Conservation (phyloP, 2,329 filamentous ascomycete species). For the Penicillium glabrum region DNA sequence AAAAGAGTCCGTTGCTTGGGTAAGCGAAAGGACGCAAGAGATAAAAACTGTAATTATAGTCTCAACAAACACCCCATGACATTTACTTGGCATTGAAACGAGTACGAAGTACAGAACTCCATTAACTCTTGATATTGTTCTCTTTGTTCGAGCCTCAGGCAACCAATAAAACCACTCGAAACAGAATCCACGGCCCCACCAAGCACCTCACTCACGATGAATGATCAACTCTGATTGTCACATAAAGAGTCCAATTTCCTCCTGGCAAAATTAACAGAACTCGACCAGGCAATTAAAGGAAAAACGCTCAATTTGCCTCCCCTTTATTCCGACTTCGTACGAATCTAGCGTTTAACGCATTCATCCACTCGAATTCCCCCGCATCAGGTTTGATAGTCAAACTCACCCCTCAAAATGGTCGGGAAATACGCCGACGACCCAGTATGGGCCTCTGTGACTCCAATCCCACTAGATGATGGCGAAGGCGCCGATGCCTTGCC, state of each 20-base stretch:
- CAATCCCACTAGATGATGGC: conserved; percentile 81
- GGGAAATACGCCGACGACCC: conserved; percentile 64
- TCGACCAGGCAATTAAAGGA: neutral
- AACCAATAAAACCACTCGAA: neutral
- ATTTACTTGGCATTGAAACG: neutral
- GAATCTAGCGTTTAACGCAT: neutral
- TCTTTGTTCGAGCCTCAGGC: conserved; percentile 33
- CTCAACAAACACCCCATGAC: too few relatives aligned
- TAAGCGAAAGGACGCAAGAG: conserved; percentile 15
- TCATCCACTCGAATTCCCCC: neutral
- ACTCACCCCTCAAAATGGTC: conserved; percentile 22
- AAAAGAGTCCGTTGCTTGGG: conserved; percentile 30
- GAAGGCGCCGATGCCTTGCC: conserved; percentile 56
- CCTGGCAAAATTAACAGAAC: neutral
- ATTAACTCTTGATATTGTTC: conserved; percentile 11
- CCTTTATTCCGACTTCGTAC: neutral
- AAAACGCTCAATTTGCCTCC: too few relatives aligned
- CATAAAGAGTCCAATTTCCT: neutral
- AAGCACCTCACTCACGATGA: conserved; percentile 4
- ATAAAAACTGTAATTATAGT: too few relatives aligned
- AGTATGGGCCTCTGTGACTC: conserved; percentile 79
- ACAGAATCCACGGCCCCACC: conserved; percentile 19
- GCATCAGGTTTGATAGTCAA: conserved; percentile 12
- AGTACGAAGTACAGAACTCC: neutral
- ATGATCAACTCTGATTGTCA: neutral